phyloP scores from a whole-genome alignment of 2,329 filamentous ascomycete species.

The Cladosporium sphaerospermum region DNA sequence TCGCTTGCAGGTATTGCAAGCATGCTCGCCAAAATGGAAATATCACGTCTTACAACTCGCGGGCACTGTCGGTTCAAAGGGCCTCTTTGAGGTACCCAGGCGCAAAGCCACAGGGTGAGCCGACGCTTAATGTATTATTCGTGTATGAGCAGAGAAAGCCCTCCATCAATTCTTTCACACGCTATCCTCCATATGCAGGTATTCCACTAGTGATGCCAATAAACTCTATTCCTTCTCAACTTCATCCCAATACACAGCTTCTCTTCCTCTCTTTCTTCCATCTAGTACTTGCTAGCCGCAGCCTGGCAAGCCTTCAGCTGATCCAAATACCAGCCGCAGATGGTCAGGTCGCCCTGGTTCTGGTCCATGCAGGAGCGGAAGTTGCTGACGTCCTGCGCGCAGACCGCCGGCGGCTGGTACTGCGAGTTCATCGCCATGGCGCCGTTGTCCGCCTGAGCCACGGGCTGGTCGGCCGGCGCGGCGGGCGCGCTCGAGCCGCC shows the following conservation, averaged over 20 bases:
- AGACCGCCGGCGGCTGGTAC: constrained; percentile 46
- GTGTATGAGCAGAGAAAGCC: not conserved
- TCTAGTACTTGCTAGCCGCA: constrained; percentile 44
- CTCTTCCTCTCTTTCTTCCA: not conserved
- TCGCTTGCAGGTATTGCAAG: too few species aligned
- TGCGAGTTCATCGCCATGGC: constrained; percentile 24
- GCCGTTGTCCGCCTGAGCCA: constrained; percentile 29
- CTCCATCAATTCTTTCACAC: constrained; percentile 4
- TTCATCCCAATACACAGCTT: not conserved
- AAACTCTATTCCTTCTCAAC: too few species aligned
- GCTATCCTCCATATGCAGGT: not conserved
- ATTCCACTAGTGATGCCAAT: too few species aligned
- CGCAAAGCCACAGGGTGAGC: not conserved
- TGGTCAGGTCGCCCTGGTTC: constrained; percentile 85
- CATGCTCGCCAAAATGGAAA: too few species aligned
- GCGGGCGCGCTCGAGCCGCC: constrained; percentile 59
- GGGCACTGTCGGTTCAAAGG: too few species aligned
- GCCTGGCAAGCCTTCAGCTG: constrained; percentile 62
- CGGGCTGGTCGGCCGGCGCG: constrained; percentile 35
- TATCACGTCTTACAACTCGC: too few species aligned
- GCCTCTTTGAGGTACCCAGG: not conserved
- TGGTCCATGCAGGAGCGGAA: constrained; percentile 98
- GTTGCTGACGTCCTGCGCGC: constrained; percentile 69
- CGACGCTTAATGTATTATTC: not conserved
- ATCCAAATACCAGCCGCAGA: constrained; percentile 97